Percentiles rank a stretch among this genome's conserved stretches.
Conservation (phyloP, 352 stramenopile genomes). For the Globisporangium rhizosaccharum region DNA sequence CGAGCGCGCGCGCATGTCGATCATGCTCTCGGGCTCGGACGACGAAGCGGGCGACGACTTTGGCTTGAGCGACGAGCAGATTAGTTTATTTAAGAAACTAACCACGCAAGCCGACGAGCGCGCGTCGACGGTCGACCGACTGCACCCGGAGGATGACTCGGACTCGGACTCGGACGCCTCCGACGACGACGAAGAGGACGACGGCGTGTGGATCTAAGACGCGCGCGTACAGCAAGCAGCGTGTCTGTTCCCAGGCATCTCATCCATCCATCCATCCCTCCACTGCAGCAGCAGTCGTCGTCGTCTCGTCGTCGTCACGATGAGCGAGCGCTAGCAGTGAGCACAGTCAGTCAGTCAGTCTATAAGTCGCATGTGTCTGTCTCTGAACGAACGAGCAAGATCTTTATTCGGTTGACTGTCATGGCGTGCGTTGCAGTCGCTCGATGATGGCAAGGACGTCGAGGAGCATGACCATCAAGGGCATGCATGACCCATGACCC, state of each 20-base stretch:
- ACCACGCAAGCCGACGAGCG: conserved; percentile 81
- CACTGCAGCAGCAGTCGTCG: neutral
- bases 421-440: too few species aligned
- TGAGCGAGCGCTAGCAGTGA: neutral
- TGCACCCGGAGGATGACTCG: conserved; percentile 73
- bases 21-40: conserved; percentile 79
- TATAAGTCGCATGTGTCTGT: neutral
- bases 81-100: conserved; percentile 91
- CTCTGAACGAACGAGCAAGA: neutral
- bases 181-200: conserved; percentile 57
- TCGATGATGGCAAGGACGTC: too few species aligned
- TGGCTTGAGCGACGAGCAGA: conserved; percentile 76
- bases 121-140: conserved; percentile 76
- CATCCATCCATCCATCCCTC: neutral
- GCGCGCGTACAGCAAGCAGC: too few species aligned
- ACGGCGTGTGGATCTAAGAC: conserved; percentile 86
- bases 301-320: neutral
- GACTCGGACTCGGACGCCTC: conserved; percentile 75
- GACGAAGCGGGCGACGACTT: conserved; percentile 51
- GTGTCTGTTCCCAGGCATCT: neutral
- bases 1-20: conserved; percentile 79
- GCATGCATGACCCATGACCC: too few species aligned
- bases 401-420: neutral
- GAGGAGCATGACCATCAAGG: too few species aligned
- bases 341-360: neutral